Percentiles rank a stretch among this genome's conserved stretches.
Conservation (phyloP, 176 grass and related monocot genomes). For the Aegilops longissima region DNA sequence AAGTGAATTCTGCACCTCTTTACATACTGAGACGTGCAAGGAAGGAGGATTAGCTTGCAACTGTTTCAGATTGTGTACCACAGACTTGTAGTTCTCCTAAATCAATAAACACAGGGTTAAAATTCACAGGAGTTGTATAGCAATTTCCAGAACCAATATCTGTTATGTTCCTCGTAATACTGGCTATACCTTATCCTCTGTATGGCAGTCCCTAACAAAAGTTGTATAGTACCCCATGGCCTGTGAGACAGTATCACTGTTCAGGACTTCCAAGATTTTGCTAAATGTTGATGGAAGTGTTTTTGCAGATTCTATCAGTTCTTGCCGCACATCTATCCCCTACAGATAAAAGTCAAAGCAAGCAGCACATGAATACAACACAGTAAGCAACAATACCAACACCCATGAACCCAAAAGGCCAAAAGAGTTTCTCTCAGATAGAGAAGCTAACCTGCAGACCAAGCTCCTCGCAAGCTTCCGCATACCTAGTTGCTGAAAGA, state of each 20-base stretch:
- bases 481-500: conserved; percentile 75
- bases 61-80: conserved; percentile 65
- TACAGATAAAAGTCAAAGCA: conserved; percentile 32
- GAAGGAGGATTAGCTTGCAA: conserved; percentile 69
- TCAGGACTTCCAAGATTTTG: conserved; percentile 79
- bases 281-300: conserved; percentile 71
- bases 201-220: conserved; percentile 85
- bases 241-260: conserved; percentile 61
- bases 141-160: not conserved
- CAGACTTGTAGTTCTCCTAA: conserved; percentile 52
- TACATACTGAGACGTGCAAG: conserved; percentile 64
- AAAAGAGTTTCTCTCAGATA: not conserved
- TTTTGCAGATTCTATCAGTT: conserved; percentile 83
- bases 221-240: conserved; percentile 70
- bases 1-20: conserved; percentile 64
- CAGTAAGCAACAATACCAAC: not conserved
- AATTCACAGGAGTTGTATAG: conserved; percentile 8
- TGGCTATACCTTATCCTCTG: conserved; percentile 74
- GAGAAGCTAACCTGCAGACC: conserved; percentile 62
- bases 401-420: not conserved
- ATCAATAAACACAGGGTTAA: conserved; percentile 35
- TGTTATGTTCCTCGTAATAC: conserved; percentile 2
- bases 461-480: conserved; percentile 88
- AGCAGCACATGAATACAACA: not conserved
- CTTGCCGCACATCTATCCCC: conserved; percentile 76